Evolutionary conservation across 208 protist species (phyloP), one percentile per base, ranked within the genome.

Genomic region (Kentomonas sorsogonicus): DNA sequence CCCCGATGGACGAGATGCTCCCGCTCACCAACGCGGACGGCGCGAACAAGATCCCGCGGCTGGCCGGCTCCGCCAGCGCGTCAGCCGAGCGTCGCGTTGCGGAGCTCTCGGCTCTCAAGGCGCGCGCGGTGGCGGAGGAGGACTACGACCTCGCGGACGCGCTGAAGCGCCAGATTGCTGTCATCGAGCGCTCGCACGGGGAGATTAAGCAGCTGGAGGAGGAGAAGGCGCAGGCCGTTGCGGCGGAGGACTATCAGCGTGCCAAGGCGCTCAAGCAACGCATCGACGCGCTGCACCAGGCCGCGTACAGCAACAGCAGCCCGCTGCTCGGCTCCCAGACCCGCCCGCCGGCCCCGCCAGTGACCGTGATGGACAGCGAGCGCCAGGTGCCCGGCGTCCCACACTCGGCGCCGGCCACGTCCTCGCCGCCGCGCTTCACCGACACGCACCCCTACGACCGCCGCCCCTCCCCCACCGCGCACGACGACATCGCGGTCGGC

Each of bases 111-210:
- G 53, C 61, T 18, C 45, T 86, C 46, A 96, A 96, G 69, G 63
- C 66, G 50, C 68, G 60, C 7, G 91, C 88, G 15, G 86, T 95
- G 13, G 69, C 57, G 25, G 72, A 83, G 27, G 86, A 96, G 53
- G 91, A 96, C 61, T 96, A 95, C 66, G 91, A 96, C 68, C 38
- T 80, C 10, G 91, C 91, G 13, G 69, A 51, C 30, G 68, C 68
- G 5, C 69, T 94, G 20, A 94, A 93, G 59, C 41, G 65, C 65
- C 74, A 73, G 55, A 73, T 94, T 20, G 47, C 57, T 23, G 40
- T 58, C 13, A 69, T 94, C 16, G 60, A 86, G 33, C 53, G 60
- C 23, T 54, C 54, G 30, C 66, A 75, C 18, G 66, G 54, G 0
- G 39, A 86, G 56, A 74, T 96, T 31, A 70, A 61, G 13, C 22